These are phyloP conservation scores for Artemisia argyi DNA, from an alignment of 129 eudicot genomes.

Conservation along the genomic window DNA sequence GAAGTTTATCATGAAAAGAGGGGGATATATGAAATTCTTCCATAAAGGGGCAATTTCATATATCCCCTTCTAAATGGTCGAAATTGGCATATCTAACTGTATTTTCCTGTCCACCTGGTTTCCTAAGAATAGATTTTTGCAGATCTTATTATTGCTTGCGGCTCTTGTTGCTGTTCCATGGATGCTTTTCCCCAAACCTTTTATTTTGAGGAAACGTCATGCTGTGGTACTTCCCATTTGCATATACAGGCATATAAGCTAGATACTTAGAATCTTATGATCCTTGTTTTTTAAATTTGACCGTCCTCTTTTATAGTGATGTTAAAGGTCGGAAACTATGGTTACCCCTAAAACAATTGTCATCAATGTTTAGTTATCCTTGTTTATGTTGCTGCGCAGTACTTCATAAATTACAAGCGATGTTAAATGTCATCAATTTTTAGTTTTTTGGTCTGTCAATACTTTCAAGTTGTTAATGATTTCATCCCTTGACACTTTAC, in stretches of 20 bases:
- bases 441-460: not conserved
- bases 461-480: constrained; percentile 17
- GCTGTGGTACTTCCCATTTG: constrained; percentile 57
- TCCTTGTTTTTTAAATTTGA: not conserved
- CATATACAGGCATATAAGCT: no score
- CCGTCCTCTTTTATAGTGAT: no score
- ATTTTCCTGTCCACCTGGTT: constrained; percentile 11
- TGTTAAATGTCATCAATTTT: not conserved
- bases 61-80: no score
- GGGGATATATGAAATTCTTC: no score
- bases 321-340: no score
- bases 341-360: no score
- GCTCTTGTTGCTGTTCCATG: constrained; percentile 99
- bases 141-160: constrained; percentile 78
- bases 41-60: no score
- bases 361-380: no score
- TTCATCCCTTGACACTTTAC: constrained; percentile 22
- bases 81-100: constrained; percentile 5
- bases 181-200: constrained; percentile 99
- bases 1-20: no score
- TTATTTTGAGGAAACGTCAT: constrained; percentile 79
- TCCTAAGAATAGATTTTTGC: constrained; percentile 37
- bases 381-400: not conserved
- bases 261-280: not conserved
- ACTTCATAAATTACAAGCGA: not conserved